phyloP scores from a whole-genome alignment of 441 rosid species.

The Theobroma grandiflorum region DNA sequence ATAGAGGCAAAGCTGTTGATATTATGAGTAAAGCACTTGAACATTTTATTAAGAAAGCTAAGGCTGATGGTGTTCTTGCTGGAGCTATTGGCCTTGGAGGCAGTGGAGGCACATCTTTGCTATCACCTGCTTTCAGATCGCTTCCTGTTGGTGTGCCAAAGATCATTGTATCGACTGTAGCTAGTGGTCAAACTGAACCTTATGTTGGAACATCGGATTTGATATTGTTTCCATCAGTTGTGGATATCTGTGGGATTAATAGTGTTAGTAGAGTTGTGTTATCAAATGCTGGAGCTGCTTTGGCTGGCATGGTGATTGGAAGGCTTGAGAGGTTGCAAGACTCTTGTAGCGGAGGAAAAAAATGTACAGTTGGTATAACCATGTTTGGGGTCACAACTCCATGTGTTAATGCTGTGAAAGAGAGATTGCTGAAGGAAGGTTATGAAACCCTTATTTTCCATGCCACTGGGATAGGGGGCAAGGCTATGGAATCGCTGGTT shows the following conservation, averaged over 20 bases:
- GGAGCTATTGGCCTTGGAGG: constrained; percentile 92
- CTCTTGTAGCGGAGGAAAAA: constrained; percentile 24
- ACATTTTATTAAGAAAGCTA: constrained; percentile 51
- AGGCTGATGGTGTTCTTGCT: constrained; percentile 48
- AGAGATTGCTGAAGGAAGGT: constrained; percentile 67
- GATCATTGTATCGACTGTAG: constrained; percentile 86
- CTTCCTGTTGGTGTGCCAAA: constrained; percentile 86
- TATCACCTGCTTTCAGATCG: constrained; percentile 72
- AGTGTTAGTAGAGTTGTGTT: constrained; percentile 82
- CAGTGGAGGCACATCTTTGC: constrained; percentile 84
- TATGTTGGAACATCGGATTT: constrained; percentile 84
- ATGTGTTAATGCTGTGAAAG: constrained; percentile 74
- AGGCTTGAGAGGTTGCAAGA: constrained; percentile 43
- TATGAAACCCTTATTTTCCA: constrained; percentile 88
- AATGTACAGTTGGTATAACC: constrained; percentile 77
- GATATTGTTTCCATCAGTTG: constrained; percentile 82
- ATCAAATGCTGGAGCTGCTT: constrained; percentile 89
- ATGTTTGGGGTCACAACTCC: constrained; percentile 98
- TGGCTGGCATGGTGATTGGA: constrained; percentile 87
- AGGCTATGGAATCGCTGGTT: constrained; percentile 91
- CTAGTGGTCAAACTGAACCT: constrained; percentile 83
- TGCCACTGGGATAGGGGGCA: constrained; percentile 96
- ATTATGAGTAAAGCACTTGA: constrained; percentile 74
- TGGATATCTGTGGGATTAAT: constrained; percentile 91
- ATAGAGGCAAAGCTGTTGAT: constrained; percentile 76